phyloP scores from a whole-genome alignment of 805 yeast genomes.

The Pichia nakasei region DNA sequence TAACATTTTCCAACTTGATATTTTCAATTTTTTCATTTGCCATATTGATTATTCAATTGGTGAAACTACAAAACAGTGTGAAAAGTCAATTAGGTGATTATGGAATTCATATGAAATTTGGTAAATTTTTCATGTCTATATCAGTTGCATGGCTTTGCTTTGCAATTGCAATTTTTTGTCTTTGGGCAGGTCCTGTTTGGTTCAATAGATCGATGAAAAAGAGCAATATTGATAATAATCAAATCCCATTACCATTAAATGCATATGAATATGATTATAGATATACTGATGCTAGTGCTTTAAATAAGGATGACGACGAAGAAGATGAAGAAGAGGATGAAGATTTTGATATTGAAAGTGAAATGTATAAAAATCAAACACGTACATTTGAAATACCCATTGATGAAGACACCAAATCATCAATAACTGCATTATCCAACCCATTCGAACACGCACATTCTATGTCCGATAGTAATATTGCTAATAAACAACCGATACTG shows the following conservation, averaged over 20 bases:
- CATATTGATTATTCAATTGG: slow-evolving; percentile 14
- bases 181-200: slow-evolving; percentile 42
- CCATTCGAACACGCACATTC: background rate
- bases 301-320: background rate
- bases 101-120: slow-evolving; percentile 38
- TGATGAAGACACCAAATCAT: background rate
- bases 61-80: slow-evolving; percentile 22
- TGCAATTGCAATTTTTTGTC: slow-evolving; percentile 11
- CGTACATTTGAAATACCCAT: background rate
- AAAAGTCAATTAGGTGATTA: slow-evolving; percentile 31
- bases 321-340: background rate
- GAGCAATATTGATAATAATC: background rate
- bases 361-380: background rate
- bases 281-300: slow-evolving; percentile 5
- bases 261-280: slow-evolving; percentile 5
- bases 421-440: background rate
- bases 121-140: slow-evolving; percentile 29
- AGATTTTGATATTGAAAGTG: background rate
- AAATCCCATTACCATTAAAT: slow-evolving; percentile 4
- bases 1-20: slow-evolving; percentile 29
- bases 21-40: slow-evolving; percentile 26
- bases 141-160: slow-evolving; percentile 31
- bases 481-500: background rate
- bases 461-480: background rate
- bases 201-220: slow-evolving; percentile 37